Evolutionary conservation across 2,329 filamentous ascomycete genomes (phyloP), one percentile per base, ranked within the genome.

Genomic region (Talaromyces sp.): DNA sequence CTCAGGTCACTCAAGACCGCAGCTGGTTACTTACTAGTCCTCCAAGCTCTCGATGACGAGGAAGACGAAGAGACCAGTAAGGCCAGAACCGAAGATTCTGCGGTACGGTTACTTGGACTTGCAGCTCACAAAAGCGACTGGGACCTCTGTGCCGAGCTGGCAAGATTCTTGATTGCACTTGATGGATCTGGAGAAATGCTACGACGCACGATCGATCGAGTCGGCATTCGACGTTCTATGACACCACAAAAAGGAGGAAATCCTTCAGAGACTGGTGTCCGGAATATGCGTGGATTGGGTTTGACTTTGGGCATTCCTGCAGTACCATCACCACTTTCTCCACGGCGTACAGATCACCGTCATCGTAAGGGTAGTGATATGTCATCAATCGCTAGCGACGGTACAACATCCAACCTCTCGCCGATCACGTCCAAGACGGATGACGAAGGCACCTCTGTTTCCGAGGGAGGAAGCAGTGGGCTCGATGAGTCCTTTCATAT

Each of bases 111-210:
- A 27, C 84, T 99, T 65, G 87, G 87, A 37, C 84, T 91, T 58
- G 95, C 94, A 0, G 94, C 93, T 72, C 84, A 87, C 37, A 92
- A 93, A 75, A 88, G 88, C 58, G 94, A 98, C 73, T 99, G 93
- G 93, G 93, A 98, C 71, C 81, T 99, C 33, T 98, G 95, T 79
- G 95, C 93, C 71, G 95, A 99, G 76, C 83, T 99, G 33, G 93
- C 95, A 11, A 84, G 94, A n/a, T 99, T 99, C 77, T 80, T 99
- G 64, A 93, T 96, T 56, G 94, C 94, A 5, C 87, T 99, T 72
- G 95, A 99, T 73, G 89, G 92, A 69, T 90, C 88, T 14, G 95
- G 95, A 0, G 87, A 89, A 69, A 94, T 91, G 52, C 82, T 99
- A 14, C 74, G 77, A 59, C 74, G 79, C 58, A 78, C 81, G 9